phyloP scores from a whole-genome alignment of 345 rosid species.

The Noccaea caerulescens region DNA sequence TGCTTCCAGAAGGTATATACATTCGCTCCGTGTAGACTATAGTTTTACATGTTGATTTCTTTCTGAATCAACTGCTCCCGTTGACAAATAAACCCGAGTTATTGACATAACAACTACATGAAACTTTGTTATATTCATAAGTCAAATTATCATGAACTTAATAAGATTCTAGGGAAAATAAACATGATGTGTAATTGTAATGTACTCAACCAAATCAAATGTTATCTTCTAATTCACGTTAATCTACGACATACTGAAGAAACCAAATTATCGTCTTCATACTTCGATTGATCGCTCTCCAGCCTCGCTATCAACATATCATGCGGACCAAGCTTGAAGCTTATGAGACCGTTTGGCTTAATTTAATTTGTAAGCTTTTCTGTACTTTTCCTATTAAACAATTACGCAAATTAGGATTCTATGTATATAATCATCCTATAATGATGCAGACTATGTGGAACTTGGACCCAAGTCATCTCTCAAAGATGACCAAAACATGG shows the following conservation, averaged over 20 bases:
- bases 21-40: not conserved
- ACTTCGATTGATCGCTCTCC: too few relatives aligned
- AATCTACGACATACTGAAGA: too few relatives aligned
- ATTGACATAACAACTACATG: constrained; percentile 23
- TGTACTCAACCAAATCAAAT: too few relatives aligned
- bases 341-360: too few relatives aligned
- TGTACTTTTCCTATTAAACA: not conserved
- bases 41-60: constrained; percentile 7
- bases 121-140: not conserved
- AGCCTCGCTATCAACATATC: too few relatives aligned
- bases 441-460: constrained; percentile 3
- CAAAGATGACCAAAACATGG: not conserved
- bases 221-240: too few relatives aligned
- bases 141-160: constrained; percentile 2
- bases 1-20: constrained; percentile 18
- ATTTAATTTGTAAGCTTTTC: not conserved
- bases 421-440: not conserved
- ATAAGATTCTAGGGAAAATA: not conserved
- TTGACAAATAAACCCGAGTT: constrained; percentile 13
- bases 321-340: too few relatives aligned
- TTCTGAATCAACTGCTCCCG: constrained; percentile 13
- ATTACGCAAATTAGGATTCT: not conserved
- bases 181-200: not conserved
- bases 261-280: too few relatives aligned
- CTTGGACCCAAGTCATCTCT: constrained; percentile 8